Evolutionary conservation across 1,284 basidiomycete species (phyloP).

Genomic region (Mixia osmundae): DNA sequence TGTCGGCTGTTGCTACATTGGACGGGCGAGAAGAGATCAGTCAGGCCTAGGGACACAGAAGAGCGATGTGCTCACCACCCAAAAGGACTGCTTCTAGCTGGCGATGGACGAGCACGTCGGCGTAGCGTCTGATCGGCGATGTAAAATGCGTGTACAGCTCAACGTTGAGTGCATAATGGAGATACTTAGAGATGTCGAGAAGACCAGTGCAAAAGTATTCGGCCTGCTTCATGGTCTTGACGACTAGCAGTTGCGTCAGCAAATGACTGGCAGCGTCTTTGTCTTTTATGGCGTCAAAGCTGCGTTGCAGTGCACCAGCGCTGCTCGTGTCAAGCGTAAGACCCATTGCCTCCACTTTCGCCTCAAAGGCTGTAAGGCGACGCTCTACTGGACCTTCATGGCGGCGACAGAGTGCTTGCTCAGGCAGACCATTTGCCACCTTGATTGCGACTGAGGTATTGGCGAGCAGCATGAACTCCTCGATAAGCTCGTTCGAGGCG

Average conservation of each 20-base stretch:
- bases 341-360: slow-evolving; percentile 60
- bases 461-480: slow-evolving; percentile 91
- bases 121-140: slow-evolving; percentile 31
- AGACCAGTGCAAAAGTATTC: slow-evolving; percentile 98
- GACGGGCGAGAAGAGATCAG: no score
- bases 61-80: slow-evolving; percentile 31
- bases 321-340: slow-evolving; percentile 58
- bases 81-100: slow-evolving; percentile 76
- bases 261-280: slow-evolving; percentile 19
- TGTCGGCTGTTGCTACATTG: slow-evolving; percentile 30
- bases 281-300: slow-evolving; percentile 48
- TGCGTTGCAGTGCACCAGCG: slow-evolving; percentile 58
- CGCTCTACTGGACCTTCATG: slow-evolving; percentile 83
- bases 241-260: slow-evolving; percentile 53
- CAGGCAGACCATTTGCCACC: slow-evolving; percentile 76
- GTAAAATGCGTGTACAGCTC: slow-evolving; percentile 97
- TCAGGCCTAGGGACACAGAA: neutral
- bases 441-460: slow-evolving; percentile 79
- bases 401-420: slow-evolving; percentile 78
- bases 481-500: slow-evolving; percentile 59
- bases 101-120: slow-evolving; percentile 86
- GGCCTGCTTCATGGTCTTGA: slow-evolving; percentile 71
- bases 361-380: slow-evolving; percentile 51
- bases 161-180: slow-evolving; percentile 71
- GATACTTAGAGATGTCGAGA: slow-evolving; percentile 95